Conservation (phyloP, 2,329 filamentous ascomycete species). For the Bipolaris zeicola region DNA sequence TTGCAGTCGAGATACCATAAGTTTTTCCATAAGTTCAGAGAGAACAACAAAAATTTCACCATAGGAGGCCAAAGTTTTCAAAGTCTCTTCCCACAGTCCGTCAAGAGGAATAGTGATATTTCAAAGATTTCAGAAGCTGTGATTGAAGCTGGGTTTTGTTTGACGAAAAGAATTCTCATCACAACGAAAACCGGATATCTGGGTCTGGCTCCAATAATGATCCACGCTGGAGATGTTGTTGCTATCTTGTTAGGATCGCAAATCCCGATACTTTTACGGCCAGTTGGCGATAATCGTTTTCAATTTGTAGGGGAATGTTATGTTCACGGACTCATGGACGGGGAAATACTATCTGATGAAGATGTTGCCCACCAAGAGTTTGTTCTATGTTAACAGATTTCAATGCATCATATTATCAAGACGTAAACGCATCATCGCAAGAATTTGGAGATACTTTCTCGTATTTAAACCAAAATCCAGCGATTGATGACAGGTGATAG, state of each 20-base stretch:
- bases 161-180: not conserved
- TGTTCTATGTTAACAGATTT: not conserved
- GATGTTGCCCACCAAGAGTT: not conserved
- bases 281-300: not conserved
- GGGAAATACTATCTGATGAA: not conserved
- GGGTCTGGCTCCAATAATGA: not conserved
- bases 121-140: not conserved
- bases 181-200: not conserved
- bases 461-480: no score
- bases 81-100: not conserved
- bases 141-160: not conserved
- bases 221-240: not conserved
- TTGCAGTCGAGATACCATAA: not conserved
- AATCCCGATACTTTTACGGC: not conserved
- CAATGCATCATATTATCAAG: not conserved
- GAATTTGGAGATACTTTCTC: no score
- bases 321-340: not conserved
- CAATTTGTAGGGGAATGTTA: not conserved
- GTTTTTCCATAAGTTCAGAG: not conserved
- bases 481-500: no score
- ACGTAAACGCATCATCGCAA: not conserved
- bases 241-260: not conserved
- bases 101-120: rapidly evolving
- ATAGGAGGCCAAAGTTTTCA: not conserved
- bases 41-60: not conserved